Evolutionary conservation across 2,329 filamentous ascomycete species (phyloP).

Genomic region (Ceratocystis eucalypticola): DNA sequence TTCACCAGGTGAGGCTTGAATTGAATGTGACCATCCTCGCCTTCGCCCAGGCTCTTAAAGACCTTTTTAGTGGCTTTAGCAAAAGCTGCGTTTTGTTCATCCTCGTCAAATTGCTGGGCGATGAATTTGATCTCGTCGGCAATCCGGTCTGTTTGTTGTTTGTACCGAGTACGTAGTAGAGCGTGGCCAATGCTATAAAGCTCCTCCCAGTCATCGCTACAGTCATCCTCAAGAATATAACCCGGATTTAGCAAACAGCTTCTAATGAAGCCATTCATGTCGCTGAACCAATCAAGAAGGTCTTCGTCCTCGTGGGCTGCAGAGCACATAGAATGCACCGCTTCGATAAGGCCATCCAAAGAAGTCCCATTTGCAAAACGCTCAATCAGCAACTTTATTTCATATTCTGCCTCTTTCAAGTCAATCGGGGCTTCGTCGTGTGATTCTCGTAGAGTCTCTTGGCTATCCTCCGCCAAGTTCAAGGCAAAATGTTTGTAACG

Average conservation of each 20-base stretch:
- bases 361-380: constrained; percentile 94
- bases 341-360: constrained; percentile 68
- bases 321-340: constrained; percentile 71
- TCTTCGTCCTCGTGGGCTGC: constrained; percentile 80
- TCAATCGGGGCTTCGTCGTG: constrained; percentile 36
- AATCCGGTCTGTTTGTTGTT: constrained; percentile 69
- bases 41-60: constrained; percentile 76
- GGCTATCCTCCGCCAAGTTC: constrained; percentile 47
- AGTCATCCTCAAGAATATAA: constrained; percentile 71
- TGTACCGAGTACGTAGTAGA: constrained; percentile 80
- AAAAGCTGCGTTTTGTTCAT: constrained; percentile 75
- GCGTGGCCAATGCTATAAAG: constrained; percentile 77
- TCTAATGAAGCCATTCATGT: constrained; percentile 63
- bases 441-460: constrained; percentile 58
- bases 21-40: constrained; percentile 64
- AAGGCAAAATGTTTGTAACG: constrained; percentile 67
- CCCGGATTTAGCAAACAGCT: constrained; percentile 79
- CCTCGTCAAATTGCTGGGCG: constrained; percentile 75
- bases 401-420: constrained; percentile 59
- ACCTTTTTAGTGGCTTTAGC: constrained; percentile 63
- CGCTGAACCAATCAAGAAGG: constrained; percentile 78
- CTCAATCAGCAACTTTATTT: constrained; percentile 79
- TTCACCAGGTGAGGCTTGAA: constrained; percentile 93
- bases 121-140: constrained; percentile 85
- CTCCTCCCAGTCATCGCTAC: constrained; percentile 67